Base-by-base conservation (phyloP, 805 yeast species). In the Alloascoidea hylecoeti region DNA sequence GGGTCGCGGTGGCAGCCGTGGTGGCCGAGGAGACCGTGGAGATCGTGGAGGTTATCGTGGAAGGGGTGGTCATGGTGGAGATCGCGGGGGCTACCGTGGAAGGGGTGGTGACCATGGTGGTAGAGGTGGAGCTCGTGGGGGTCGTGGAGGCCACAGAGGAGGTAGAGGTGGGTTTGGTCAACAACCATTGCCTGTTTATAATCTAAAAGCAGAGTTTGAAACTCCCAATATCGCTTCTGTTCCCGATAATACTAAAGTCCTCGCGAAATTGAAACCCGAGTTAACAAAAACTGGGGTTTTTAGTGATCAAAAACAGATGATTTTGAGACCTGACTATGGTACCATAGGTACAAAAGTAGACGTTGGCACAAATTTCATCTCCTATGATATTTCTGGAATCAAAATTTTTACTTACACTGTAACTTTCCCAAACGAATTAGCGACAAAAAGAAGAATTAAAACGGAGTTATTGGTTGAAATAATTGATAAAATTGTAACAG, bases 271-370 rank as follows among this genome's bases (percentile, higher is more conserved):
- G 9, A 33, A 40, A 14, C 27, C 37, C 2, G 5, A 16, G 12
- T 35, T 42, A 17, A 38, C 38, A 1, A 18, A 34, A 12, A 41
- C n/a, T n/a, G 23, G 15, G 13, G 15, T 33, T 4, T 14, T 14
- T 15, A 16, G 36, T 16, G 41, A 37, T 9, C 34, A 23, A 15
- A 39, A 38, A 14, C 17, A 17, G 41, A 42, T n/a, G n/a, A 23
- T 23, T 3, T 42, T 37, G 16, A 49, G 55, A 46, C 52, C 53
- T 5, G 45, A 44, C 5, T 50, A 45, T 37, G 53, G 56, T 39
- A 37, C 41, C 4, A 16, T 44, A 14, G 55, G 55, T 34, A 45
- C 42, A 6, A 40, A 41, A 15, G 42, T 46, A 13, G 44, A 46
- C 15, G 47, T 49, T 37, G 52, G 52, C 15, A 47, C 52, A 5